Base-by-base conservation (phyloP, 2,329 filamentous ascomycete species). In the Clonostachys byssicola region DNA sequence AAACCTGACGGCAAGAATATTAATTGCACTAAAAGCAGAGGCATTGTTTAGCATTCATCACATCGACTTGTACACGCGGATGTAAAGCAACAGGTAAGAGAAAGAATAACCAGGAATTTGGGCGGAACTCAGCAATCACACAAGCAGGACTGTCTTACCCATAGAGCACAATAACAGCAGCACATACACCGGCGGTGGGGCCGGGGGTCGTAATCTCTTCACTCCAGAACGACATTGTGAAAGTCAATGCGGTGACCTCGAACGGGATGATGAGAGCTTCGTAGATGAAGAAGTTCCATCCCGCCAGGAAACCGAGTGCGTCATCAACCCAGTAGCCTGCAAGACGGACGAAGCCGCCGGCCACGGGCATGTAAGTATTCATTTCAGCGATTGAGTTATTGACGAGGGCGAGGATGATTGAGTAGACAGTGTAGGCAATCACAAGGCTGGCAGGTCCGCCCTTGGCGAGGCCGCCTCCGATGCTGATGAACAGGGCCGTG, bases 331-430 rank as follows among this genome's bases (percentile, higher is more conserved):
- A 49, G 52, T 77, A 67, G 17, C 78, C 78, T 7, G 78, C 78
- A 60, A 83, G 69, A 45, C 80, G 76, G 50, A 83, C 73, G 57
- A 81, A 83, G 3, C 75, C 75, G 47, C 79, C 79, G 42, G 69
- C 71, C 36, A 84, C 73, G 14, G 80, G 80, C 68, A 80, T 77
- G 52, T 74, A 77, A 35, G 70, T 70, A 18, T 68, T 72, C 79
- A 84, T 83, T 58, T 84, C 80, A 10, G 80, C 79, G 49, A 82
- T 70, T 49, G 71, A 73, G 56, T 81, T 83, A 67, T 81, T 83
- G 56, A 83, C 74, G 41, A 80, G 61, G 16, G 64, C 79, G 47
- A 83, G 66, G 48, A 82, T 56, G 53, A 63, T 60, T 41, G 65
- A 66, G 58, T 83, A 80, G 39, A 78, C 48, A 33, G 67, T 63